Conservation (phyloP, 2,329 filamentous ascomycete species). For the Tolypocladium inflatum region DNA sequence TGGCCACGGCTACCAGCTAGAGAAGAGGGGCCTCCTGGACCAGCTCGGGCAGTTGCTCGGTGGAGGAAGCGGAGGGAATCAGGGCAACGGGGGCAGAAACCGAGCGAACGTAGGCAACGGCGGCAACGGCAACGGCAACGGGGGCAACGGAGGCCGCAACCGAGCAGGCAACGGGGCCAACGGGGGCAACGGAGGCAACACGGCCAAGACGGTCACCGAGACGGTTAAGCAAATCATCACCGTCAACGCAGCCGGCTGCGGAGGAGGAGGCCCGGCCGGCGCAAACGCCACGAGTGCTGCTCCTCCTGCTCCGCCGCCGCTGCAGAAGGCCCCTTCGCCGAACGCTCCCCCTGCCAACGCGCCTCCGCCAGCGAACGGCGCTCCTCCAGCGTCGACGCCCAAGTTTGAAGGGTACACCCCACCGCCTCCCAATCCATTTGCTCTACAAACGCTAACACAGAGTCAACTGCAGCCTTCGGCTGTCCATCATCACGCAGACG, state of each 20-base stretch:
- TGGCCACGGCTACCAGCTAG: conserved; percentile 1
- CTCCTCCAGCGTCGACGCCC: neutral
- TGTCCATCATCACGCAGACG: conserved; percentile 8
- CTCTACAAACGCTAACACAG: neutral
- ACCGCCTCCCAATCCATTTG: neutral
- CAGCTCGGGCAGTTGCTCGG: conserved; percentile 6
- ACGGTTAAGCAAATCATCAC: conserved; percentile 7
- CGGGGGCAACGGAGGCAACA: neutral
- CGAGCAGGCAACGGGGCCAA: neutral
- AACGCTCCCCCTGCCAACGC: neutral
- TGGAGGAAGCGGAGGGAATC: neutral
- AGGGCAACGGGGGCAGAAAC: neutral
- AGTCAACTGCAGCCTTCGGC: neutral
- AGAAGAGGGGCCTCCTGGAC: conserved; percentile 3
- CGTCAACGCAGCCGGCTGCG: conserved; percentile 1
- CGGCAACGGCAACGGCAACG: neutral
- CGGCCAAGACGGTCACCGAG: conserved; percentile 5
- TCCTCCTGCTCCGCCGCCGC: neutral
- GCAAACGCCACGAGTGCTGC: neutral
- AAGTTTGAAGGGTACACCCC: conserved; percentile 10
- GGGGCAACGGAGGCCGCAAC: neutral
- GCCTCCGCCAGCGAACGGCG: neutral
- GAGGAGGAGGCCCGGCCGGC: neutral
- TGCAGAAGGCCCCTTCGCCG: neutral
- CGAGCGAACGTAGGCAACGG: neutral